Conservation (phyloP, 345 rosid genomes). For the Euphorbia tirucalli region DNA sequence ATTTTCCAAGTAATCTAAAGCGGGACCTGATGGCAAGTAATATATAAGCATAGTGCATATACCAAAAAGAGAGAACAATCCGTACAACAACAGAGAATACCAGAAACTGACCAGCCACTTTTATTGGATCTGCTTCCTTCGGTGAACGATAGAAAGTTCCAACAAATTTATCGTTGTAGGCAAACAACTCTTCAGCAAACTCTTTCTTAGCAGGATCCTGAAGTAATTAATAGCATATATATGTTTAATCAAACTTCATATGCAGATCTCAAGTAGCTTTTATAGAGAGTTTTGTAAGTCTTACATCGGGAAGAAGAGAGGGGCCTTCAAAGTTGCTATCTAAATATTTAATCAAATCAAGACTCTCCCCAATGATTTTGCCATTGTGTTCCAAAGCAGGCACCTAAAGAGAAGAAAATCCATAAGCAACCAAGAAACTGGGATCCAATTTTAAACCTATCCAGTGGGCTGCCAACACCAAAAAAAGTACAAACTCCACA, state of each 20-base stretch:
- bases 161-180: conserved; percentile 54
- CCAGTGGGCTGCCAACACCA: no score
- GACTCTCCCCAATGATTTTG: conserved; percentile 81
- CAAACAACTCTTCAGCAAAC: conserved; percentile 61
- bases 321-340: conserved; percentile 88
- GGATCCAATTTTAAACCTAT: neutral
- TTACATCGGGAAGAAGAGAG: conserved; percentile 64
- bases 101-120: conserved; percentile 50
- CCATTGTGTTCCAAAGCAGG: conserved; percentile 93
- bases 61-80: neutral
- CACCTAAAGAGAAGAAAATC: conserved; percentile 42
- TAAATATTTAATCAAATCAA: conserved; percentile 69
- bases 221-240: conserved; percentile 19
- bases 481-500: no score
- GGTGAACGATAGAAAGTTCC: conserved; percentile 41
- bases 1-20: conserved; percentile 69
- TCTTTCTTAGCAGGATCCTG: conserved; percentile 68
- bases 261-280: neutral
- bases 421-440: neutral
- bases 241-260: neutral
- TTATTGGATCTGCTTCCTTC: conserved; percentile 51
- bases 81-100: neutral
- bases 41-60: neutral
- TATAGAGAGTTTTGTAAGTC: neutral
- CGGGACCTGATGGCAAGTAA: conserved; percentile 48